Conservation (phyloP, 2,329 filamentous ascomycete genomes). For the Aspergillus calidoustus region DNA sequence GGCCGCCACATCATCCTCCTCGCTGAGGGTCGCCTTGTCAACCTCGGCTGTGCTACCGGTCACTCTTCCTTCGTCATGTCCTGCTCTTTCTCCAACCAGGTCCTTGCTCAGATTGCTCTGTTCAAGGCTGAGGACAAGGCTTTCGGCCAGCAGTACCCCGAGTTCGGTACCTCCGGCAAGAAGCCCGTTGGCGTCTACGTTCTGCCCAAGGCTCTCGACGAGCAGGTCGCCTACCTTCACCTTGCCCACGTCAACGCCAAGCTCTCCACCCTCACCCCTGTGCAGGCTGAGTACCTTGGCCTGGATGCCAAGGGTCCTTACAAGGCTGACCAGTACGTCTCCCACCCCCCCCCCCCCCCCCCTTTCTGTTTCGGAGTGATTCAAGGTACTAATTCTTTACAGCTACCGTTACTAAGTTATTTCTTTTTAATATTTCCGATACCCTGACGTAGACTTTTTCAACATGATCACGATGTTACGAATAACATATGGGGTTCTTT, state of each 20-base stretch:
- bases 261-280: conserved; percentile 80
- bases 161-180: conserved; percentile 92
- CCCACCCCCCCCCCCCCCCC: too few relatives aligned
- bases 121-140: conserved; percentile 88
- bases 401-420: conserved; percentile 69
- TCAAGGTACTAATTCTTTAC: background rate
- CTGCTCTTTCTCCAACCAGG: conserved; percentile 99
- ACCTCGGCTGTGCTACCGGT: conserved; percentile 97
- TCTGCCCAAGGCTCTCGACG: conserved; percentile 97
- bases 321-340: conserved; percentile 85
- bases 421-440: conserved; percentile 36
- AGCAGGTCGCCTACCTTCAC: conserved; percentile 96
- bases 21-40: conserved; percentile 97
- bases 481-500: conserved; percentile 55
- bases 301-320: conserved; percentile 85
- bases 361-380: background rate
- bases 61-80: conserved; percentile 99
- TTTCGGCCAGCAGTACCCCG: conserved; percentile 92
- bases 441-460: conserved; percentile 51
- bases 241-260: conserved; percentile 92
- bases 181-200: conserved; percentile 93
- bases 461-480: conserved; percentile 66
- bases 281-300: conserved; percentile 94
- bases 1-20: conserved; percentile 98
- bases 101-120: conserved; percentile 97